These are phyloP conservation scores for Colletotrichum simmondsii DNA, from an alignment of 2,329 filamentous ascomycete genomes.

Conservation along the genomic window DNA sequence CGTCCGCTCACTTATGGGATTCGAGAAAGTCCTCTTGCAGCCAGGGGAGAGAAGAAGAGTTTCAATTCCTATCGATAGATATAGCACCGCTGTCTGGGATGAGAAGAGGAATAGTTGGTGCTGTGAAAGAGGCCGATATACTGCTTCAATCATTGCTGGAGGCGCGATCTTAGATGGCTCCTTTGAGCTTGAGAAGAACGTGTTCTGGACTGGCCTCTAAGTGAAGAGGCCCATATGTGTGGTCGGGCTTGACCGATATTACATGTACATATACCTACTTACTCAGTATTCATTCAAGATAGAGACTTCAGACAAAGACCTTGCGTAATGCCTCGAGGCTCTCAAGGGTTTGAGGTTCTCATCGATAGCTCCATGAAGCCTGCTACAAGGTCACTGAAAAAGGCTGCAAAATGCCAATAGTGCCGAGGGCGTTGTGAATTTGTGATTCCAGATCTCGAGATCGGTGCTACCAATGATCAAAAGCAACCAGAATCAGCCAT, in stretches of 20 bases:
- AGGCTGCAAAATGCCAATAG: too few species aligned
- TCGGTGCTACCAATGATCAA: not conserved
- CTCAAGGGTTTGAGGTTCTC: too few species aligned
- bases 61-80: slow-evolving; percentile 67
- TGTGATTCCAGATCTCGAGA: too few species aligned
- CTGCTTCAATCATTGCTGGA: slow-evolving; percentile 64
- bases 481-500: slow-evolving; percentile 11
- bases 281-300: too few species aligned
- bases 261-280: not conserved
- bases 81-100: slow-evolving; percentile 76
- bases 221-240: not conserved
- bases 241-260: not conserved
- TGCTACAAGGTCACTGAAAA: too few species aligned
- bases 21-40: slow-evolving; percentile 67
- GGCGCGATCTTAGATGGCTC: slow-evolving; percentile 57
- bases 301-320: too few species aligned
- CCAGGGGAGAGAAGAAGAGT: slow-evolving; percentile 68
- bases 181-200: slow-evolving; percentile 69
- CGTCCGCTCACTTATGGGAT: slow-evolving; percentile 67
- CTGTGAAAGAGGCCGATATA: slow-evolving; percentile 74
- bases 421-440: not conserved
- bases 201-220: slow-evolving; percentile 74
- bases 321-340: too few species aligned
- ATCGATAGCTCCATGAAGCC: too few species aligned
- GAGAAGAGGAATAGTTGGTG: slow-evolving; percentile 74